These are phyloP conservation scores for Boeremia exigua DNA, from an alignment of 2,329 filamentous ascomycete species.

Conservation along the genomic window DNA sequence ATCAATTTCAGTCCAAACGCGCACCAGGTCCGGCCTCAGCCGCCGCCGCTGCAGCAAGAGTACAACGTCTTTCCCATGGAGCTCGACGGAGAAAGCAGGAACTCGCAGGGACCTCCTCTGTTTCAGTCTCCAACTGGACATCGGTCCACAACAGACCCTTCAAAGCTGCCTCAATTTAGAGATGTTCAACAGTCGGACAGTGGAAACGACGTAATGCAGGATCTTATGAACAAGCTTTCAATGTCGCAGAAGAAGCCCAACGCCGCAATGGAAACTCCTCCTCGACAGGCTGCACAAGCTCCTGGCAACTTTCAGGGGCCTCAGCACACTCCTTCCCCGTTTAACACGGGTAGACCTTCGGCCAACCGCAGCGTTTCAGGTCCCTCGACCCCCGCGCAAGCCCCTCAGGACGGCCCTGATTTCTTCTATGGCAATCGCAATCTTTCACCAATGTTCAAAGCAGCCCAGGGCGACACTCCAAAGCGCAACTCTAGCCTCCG, in stretches of 20 bases:
- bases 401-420: constrained; percentile 34
- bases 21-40: constrained; percentile 34
- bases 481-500: constrained; percentile 53
- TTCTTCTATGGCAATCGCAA: constrained; percentile 54
- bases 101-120: constrained; percentile 29
- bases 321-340: constrained; percentile 50
- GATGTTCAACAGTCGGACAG: constrained; percentile 47
- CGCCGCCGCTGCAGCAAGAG: constrained; percentile 51
- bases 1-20: constrained; percentile 53
- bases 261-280: constrained; percentile 28
- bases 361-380: constrained; percentile 40
- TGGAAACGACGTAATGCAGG: constrained; percentile 53
- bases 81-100: constrained; percentile 55
- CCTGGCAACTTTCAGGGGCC: constrained; percentile 32
- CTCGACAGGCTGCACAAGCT: constrained; percentile 27
- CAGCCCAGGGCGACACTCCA: constrained; percentile 51
- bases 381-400: constrained; percentile 41
- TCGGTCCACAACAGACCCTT: constrained; percentile 43
- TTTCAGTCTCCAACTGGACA: constrained; percentile 29
- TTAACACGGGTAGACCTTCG: constrained; percentile 41
- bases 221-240: constrained; percentile 50
- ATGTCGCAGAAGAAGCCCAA: constrained; percentile 39
- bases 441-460: constrained; percentile 57
- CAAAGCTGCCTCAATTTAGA: constrained; percentile 33
- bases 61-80: constrained; percentile 71